Evolutionary conservation across 495 filamentous ascomycete species (phyloP), one percentile per base, ranked within the genome.

Genomic region (Penicillium nucicola): DNA sequence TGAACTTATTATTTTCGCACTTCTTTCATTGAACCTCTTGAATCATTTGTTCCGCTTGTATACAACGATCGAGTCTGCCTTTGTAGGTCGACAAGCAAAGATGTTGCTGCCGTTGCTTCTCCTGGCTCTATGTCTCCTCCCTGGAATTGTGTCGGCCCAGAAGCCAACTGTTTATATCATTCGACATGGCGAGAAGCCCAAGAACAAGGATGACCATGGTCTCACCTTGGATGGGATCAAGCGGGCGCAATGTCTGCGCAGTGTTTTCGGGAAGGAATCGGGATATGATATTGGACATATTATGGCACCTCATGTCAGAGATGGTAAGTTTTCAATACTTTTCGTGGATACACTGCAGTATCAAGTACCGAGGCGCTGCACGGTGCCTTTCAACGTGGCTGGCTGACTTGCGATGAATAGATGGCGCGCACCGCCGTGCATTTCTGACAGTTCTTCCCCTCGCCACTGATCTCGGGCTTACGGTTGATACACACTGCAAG

Each of bases 151-250:
- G 0, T 53, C 44, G 1, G 55, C 55, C 9, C 38, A 43, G 3
- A 12, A 45, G 0, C 62, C 69, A 11, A 69, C 56, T 3, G 59
- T 79, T 32, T 81, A 79, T 53, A 53, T 81, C n/a, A 78, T 81
- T 48, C 75, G 77, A 30, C 77, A 81, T 52, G 77, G 71, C 48
- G 77, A 81, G 56, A 81, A 81, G 52, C 75, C 76, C 12, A 55
- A 48, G 8, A 50, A 75, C 45, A 48, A 48, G 5, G 53, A 65
- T 25, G 68, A 66, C 23, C 62, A 67, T 41, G 74, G 73, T 1
- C 60, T 81, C 19, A 74, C 61, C 19, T 18, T 57, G 6, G 57
- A 74, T 42, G 77, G 77, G 4, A 33, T 64, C 42, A 39, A 64
- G 48, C 75, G 77, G 25, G 75, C 77, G 1, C 65, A 76, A 45